Conservation (phyloP, 768 basidiomycete genomes). For the Macrocybe gigantea region DNA sequence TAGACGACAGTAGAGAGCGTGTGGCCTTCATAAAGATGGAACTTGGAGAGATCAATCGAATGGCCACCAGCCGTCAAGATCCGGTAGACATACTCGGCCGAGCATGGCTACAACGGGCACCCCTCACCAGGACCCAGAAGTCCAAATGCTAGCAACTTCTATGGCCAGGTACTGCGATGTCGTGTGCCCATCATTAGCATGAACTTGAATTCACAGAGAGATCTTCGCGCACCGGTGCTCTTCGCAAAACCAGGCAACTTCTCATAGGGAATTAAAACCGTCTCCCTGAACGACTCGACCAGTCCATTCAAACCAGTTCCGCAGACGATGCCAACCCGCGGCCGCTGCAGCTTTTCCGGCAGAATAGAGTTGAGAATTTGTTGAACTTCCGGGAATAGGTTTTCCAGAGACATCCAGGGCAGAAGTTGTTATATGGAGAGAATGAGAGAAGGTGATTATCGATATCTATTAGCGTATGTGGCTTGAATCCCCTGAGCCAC, state of each 20-base stretch:
- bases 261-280: slow-evolving; percentile 58
- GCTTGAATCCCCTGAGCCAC: too few species aligned
- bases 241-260: slow-evolving; percentile 67
- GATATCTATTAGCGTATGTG: too few species aligned
- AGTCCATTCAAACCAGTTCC: slow-evolving; percentile 82
- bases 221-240: slow-evolving; percentile 61
- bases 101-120: slow-evolving; percentile 88
- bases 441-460: too few species aligned
- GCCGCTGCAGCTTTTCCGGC: slow-evolving; percentile 33
- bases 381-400: slow-evolving; percentile 15
- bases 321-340: slow-evolving; percentile 78
- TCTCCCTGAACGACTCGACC: slow-evolving; percentile 51
- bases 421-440: too few species aligned
- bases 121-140: slow-evolving; percentile 54
- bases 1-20: slow-evolving; percentile 62
- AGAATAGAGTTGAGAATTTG: slow-evolving; percentile 25
- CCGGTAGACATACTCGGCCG: slow-evolving; percentile 53
- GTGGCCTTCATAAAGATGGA: slow-evolving; percentile 86
- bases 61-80: not conserved
- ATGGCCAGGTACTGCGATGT: slow-evolving; percentile 68
- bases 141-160: slow-evolving; percentile 78
- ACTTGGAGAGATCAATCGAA: slow-evolving; percentile 33
- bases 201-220: not conserved
- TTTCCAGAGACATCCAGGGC: too few species aligned
- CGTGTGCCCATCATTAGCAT: not conserved